Evolutionary conservation across 176 grass and related monocot species (phyloP).

Genomic region (Rhipidocladum racemiflorum): DNA sequence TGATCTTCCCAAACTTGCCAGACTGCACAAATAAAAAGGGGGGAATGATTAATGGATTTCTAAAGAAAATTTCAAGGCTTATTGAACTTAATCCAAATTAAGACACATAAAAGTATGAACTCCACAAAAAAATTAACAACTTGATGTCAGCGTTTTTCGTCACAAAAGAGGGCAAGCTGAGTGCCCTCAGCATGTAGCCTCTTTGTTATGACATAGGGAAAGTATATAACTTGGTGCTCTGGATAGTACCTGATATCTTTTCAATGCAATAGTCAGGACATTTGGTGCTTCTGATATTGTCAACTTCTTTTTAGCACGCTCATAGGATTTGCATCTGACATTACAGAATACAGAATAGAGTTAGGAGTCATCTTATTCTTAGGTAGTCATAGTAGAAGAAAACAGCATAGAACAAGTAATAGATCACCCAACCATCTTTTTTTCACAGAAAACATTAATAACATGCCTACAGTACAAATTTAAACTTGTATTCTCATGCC

Average conservation of each 20-base stretch:
- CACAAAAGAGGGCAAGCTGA: not conserved
- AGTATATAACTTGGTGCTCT: not conserved
- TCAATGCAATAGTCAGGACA: constrained; percentile 84
- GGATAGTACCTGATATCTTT: constrained; percentile 79
- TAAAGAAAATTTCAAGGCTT: constrained; percentile 6
- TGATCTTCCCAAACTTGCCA: constrained; percentile 87
- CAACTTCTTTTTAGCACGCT: constrained; percentile 87
- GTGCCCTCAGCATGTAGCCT: not conserved
- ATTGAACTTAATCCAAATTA: constrained; percentile 13
- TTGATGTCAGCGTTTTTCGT: not conserved
- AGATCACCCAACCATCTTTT: constrained; percentile 10
- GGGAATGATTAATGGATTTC: constrained; percentile 5
- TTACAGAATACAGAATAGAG: not conserved
- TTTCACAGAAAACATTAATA: not conserved
- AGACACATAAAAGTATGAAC: not conserved
- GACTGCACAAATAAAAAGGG: constrained; percentile 45
- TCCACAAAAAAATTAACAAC: constrained; percentile 1
- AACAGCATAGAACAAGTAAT: not conserved
- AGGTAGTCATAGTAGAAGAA: not conserved
- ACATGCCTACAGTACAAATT: not conserved
- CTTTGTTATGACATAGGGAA: not conserved
- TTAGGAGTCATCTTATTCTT: constrained; percentile 13
- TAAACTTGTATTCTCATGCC: not conserved
- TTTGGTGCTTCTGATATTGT: constrained; percentile 86
- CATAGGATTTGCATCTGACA: constrained; percentile 82